Base-by-base conservation (phyloP, 2,329 filamentous ascomycete species). In the Cryphonectria naterciae region DNA sequence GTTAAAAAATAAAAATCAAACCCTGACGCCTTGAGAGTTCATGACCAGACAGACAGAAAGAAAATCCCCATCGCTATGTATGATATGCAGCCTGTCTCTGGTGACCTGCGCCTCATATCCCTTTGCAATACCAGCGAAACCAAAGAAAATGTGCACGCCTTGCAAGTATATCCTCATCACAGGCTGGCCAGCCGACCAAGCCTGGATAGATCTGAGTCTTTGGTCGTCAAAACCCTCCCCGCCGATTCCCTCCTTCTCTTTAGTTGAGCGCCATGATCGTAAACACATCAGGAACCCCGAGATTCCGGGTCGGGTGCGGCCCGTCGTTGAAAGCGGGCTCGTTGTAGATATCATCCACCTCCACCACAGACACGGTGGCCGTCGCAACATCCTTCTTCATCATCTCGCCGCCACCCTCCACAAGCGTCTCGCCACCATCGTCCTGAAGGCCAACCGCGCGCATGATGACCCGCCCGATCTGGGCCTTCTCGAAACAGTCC, bases 221-320 rank as follows among this genome's bases (percentile, higher is more conserved):
- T 1, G 39, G 41, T 43, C 15, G 41, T 35, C 63, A 54, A 15
- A 46, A 5, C 11, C 1, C 4, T 4, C 32, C 4, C 25, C 22
- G 15, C 25, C 28, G 22, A 58, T 49, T 8, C 4, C 19, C 28
- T 37, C 25, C 25, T 10, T 46, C 69, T 75, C 11, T 56, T 68
- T 75, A 82, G 74, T 82, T 82, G 65, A 82, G 41, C 1, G 78
- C 75, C 77, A 82, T 78, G 68, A 82, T 81, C 15, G 76, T 78
- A 68, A 82, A 80, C 0, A 80, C 80, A 75, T 80, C 78, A 0
- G 80, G 80, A 69, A 80, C 60, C 0, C 80, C 81, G 75, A 81
- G 81, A 52, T 80, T 80, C 70, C 78, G 76, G 62, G 78, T 77
- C 17, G 76, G 76, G 46, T 70, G 72, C 46, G 79, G 74, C 71